phyloP scores from a whole-genome alignment of 2,329 filamentous ascomycete species.

The Colletotrichum sp. region DNA sequence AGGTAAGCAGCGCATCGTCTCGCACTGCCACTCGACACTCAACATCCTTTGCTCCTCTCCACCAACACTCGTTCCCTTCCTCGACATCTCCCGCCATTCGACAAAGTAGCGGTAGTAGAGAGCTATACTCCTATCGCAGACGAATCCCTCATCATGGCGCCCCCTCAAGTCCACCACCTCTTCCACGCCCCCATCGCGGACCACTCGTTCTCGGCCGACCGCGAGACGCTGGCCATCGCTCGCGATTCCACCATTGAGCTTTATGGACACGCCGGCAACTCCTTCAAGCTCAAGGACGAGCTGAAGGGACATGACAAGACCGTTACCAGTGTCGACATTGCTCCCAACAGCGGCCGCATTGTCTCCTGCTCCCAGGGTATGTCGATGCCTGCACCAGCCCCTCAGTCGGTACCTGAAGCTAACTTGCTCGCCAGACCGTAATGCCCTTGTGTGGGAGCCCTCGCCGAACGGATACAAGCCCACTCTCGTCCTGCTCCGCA shows the following conservation, averaged over 20 bases:
- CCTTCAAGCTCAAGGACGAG: constrained; percentile 87
- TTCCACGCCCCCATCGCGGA: constrained; percentile 97
- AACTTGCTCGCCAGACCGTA: constrained; percentile 72
- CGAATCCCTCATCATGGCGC: constrained; percentile 65
- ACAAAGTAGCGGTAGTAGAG: constrained; percentile 82
- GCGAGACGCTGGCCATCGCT: constrained; percentile 85
- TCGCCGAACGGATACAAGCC: constrained; percentile 94
- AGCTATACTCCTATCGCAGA: constrained; percentile 83
- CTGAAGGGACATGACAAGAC: constrained; percentile 97
- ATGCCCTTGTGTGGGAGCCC: constrained; percentile 97
- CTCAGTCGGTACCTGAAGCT: background rate
- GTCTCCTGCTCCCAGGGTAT: constrained; percentile 96
- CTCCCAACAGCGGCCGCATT: constrained; percentile 87
- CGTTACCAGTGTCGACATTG: constrained; percentile 95
- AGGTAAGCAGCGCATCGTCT: background rate
- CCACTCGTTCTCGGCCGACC: constrained; percentile 97
- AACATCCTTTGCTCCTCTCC: background rate
- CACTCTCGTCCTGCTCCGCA: constrained; percentile 93
- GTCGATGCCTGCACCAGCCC: constrained; percentile 22
- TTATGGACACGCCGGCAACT: constrained; percentile 74
- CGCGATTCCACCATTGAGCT: constrained; percentile 91
- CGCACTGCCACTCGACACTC: constrained; percentile 7
- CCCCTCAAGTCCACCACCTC: constrained; percentile 92
- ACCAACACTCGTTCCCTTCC: background rate
- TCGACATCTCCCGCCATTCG: background rate